These are phyloP conservation scores for Posidonia australis DNA, from an alignment of 106 monocot genomes.

Conservation along the genomic window DNA sequence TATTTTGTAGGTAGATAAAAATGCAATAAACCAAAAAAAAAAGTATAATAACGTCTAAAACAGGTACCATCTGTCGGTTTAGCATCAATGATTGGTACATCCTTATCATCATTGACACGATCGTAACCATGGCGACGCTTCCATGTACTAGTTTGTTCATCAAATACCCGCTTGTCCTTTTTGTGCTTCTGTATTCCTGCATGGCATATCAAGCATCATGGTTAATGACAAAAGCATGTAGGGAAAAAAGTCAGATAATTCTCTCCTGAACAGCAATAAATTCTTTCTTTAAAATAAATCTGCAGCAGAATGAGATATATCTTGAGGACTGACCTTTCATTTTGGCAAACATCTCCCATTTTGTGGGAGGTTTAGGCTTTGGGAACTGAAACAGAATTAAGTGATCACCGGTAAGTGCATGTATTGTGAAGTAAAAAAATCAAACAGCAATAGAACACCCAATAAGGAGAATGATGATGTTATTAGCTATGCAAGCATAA, in stretches of 20 bases:
- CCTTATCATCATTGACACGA: constrained; percentile 86
- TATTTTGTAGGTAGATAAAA: not conserved
- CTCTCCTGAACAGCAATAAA: not conserved
- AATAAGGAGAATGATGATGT: too few species aligned
- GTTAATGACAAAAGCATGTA: not conserved
- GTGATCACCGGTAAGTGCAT: not conserved
- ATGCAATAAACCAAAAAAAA: not conserved
- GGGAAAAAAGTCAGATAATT: not conserved
- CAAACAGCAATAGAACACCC: not conserved
- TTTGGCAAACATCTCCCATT: constrained; percentile 92
- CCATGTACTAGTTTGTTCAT: constrained; percentile 79
- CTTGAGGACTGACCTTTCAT: constrained; percentile 50
- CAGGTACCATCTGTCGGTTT: constrained; percentile 67
- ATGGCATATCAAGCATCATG: not conserved
- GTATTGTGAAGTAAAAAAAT: not conserved
- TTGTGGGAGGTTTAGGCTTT: constrained; percentile 86
- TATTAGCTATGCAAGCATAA: too few species aligned
- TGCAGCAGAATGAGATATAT: not conserved
- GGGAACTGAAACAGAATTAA: constrained; percentile 47
- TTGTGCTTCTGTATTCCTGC: constrained; percentile 77
- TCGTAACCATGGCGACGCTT: constrained; percentile 93
- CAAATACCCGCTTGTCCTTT: constrained; percentile 72
- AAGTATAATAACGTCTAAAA: not conserved
- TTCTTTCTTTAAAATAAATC: too few species aligned
- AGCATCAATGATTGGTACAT: constrained; percentile 77